These are phyloP conservation scores for Debaryomyces hansenii DNA, from an alignment of 805 yeast genomes.

Conservation along the genomic window DNA sequence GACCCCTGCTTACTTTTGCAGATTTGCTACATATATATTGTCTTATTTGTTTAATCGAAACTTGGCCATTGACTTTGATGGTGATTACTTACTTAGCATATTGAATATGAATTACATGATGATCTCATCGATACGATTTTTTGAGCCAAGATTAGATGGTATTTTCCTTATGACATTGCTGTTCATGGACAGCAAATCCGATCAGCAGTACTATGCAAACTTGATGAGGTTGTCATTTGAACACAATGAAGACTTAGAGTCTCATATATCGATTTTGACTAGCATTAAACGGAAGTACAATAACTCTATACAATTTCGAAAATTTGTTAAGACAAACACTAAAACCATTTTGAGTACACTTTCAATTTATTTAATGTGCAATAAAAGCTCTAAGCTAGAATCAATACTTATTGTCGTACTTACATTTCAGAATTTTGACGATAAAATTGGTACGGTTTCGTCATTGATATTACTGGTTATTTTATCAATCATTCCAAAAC, in stretches of 20 bases:
- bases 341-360: conserved; percentile 22
- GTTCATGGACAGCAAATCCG: conserved; percentile 31
- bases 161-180: conserved; percentile 37
- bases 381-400: conserved; percentile 43
- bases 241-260: background rate
- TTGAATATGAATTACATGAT: conserved; percentile 42
- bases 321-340: conserved; percentile 23
- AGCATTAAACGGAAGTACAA: conserved; percentile 9
- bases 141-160: conserved; percentile 39
- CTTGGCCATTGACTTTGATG: conserved; percentile 12
- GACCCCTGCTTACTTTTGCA: conserved; percentile 14
- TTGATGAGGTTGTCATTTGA: conserved; percentile 12
- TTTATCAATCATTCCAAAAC: conserved; percentile 34
- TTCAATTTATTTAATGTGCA: conserved; percentile 29
- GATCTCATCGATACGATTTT: conserved; percentile 33
- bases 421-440: conserved; percentile 45
- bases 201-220: conserved; percentile 11
- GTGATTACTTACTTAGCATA: conserved; percentile 31
- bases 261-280: background rate
- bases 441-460: conserved; percentile 46
- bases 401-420: conserved; percentile 39
- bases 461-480: conserved; percentile 38
- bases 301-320: conserved; percentile 17
- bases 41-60: background rate
- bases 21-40: conserved; percentile 1